Conservation (phyloP, 805 yeast genomes). For the Candida rishiriensis region DNA sequence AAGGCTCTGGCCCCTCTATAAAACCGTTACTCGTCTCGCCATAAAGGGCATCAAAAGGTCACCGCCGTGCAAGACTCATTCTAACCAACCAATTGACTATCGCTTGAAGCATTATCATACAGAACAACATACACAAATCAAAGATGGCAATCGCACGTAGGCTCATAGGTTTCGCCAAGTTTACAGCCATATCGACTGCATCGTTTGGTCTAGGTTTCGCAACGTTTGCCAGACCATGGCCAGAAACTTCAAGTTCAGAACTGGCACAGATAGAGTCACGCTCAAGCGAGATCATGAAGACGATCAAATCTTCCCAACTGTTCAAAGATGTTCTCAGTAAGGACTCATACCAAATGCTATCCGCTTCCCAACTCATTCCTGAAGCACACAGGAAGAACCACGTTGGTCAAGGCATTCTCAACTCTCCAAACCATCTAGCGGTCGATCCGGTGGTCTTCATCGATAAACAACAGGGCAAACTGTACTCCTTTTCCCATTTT, state of each 20-base stretch:
- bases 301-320: constrained; percentile 23
- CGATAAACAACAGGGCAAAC: constrained; percentile 44
- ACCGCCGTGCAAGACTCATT: no score
- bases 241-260: constrained; percentile 12
- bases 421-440: constrained; percentile 63
- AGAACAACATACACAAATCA: no score
- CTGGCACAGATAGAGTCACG: constrained; percentile 17
- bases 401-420: constrained; percentile 67
- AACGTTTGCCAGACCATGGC: constrained; percentile 29
- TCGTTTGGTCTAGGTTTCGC: constrained; percentile 28
- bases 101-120: no score
- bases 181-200: constrained; percentile 9
- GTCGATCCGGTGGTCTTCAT: constrained; percentile 71
- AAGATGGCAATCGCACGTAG: no score
- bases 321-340: constrained; percentile 23
- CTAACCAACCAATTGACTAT: no score
- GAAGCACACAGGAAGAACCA: constrained; percentile 55
- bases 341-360: constrained; percentile 21
- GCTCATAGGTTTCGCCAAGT: constrained; percentile 2
- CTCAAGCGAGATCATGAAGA: constrained; percentile 22
- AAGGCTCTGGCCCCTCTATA: no score
- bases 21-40: no score
- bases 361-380: constrained; percentile 48
- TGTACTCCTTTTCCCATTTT: constrained; percentile 64
- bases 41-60: no score